Evolutionary conservation across 2,329 filamentous ascomycete species (phyloP).

Genomic region (Sclerotinia spermophila): DNA sequence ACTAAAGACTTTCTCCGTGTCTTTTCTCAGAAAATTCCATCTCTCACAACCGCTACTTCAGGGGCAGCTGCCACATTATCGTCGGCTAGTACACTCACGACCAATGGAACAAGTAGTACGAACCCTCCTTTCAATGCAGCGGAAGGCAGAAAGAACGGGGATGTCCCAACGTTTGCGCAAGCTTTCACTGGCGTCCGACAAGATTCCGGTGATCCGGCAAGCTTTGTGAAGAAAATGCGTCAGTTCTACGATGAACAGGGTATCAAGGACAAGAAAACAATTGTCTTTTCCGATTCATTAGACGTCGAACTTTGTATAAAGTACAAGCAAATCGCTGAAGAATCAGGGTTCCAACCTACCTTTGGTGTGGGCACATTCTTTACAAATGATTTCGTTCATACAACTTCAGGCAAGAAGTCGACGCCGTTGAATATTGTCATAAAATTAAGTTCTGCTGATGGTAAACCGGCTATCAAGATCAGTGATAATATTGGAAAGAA

Average conservation of each 20-base stretch:
- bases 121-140: constrained; percentile 41
- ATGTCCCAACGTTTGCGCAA: constrained; percentile 55
- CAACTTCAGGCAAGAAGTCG: constrained; percentile 74
- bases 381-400: constrained; percentile 86
- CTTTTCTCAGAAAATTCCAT: constrained; percentile 66
- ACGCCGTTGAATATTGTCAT: constrained; percentile 95
- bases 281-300: constrained; percentile 94
- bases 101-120: background rate
- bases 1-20: constrained; percentile 83
- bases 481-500: constrained; percentile 88
- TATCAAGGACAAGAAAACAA: constrained; percentile 76
- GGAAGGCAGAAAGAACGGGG: constrained; percentile 38
- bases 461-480: constrained; percentile 84
- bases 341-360: constrained; percentile 74
- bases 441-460: constrained; percentile 83
- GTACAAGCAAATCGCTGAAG: constrained; percentile 81
- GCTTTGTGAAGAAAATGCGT: constrained; percentile 62
- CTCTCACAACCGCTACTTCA: constrained; percentile 36
- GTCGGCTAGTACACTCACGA: constrained; percentile 19
- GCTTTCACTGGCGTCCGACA: constrained; percentile 66
- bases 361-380: constrained; percentile 96
- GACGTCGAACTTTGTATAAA: constrained; percentile 87
- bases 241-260: constrained; percentile 44
- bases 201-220: constrained; percentile 66
- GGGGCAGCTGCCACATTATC: constrained; percentile 30